Percentiles rank a stretch among this genome's conserved stretches.
Conservation (phyloP, 208 protist genomes). For the Wallacemonas sp. region DNA sequence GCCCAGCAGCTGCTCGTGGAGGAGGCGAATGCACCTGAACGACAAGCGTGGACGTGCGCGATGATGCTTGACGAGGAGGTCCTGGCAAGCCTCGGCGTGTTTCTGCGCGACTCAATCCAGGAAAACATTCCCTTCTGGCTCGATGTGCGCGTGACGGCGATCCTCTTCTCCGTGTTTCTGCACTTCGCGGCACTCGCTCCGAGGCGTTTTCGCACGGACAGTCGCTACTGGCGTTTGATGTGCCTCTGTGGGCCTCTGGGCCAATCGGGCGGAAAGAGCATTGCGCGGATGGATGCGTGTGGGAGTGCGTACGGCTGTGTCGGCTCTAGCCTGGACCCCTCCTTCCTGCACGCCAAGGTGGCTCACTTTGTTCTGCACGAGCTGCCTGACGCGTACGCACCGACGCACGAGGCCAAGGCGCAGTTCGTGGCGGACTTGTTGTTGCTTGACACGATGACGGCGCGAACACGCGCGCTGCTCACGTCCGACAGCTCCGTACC, state of each 20-base stretch:
- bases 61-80: constrained; percentile 36
- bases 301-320: constrained; percentile 33
- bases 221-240: constrained; percentile 61
- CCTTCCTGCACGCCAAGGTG: constrained; percentile 28
- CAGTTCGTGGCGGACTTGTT: constrained; percentile 39
- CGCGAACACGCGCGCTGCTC: constrained; percentile 31
- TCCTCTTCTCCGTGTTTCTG: constrained; percentile 62
- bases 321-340: constrained; percentile 38
- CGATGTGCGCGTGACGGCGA: constrained; percentile 68
- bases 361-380: constrained; percentile 21
- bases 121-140: constrained; percentile 87
- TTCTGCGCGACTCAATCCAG: constrained; percentile 62
- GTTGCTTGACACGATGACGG: constrained; percentile 20
- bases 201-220: constrained; percentile 8
- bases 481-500: neutral
- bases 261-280: constrained; percentile 46
- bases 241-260: constrained; percentile 79
- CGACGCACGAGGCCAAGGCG: neutral
- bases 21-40: constrained; percentile 9
- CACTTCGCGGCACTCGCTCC: constrained; percentile 57
- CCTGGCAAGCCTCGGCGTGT: constrained; percentile 27
- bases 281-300: constrained; percentile 43
- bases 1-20: constrained; percentile 25
- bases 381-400: constrained; percentile 4
- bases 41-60: constrained; percentile 11